Base-by-base conservation (phyloP, 108 stramenopile species). In the Pseudonitzschia multistriata region DNA sequence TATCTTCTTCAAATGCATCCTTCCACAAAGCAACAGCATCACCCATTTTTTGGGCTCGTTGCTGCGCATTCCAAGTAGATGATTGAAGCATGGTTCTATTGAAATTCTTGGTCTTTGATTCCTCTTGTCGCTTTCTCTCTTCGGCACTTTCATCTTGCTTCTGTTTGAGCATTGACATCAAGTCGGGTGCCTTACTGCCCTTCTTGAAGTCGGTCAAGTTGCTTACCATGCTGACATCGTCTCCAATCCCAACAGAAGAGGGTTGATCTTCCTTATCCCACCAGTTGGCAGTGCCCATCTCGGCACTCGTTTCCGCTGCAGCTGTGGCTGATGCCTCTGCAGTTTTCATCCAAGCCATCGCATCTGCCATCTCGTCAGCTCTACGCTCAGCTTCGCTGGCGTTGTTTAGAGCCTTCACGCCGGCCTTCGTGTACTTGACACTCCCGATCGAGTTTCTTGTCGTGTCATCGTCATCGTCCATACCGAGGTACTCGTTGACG, bases 11-110 rank as follows among this genome's bases (percentile, higher is more conserved):
- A 47, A 63, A 49, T 57, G 39, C 49, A 6, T 66, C 27, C 1
- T 60, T 54, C 81, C 76, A 82, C 76, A 68, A 74, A 11, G 49
- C 37, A 49, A 82, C 47, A 27, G 81, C 76, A 22, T 69, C 60
- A 3, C 36, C 27, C 73, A 82, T 81, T 35, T 71, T 71, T 25
- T 50, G 57, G n/a, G 80, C 67, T 21, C 71, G 74, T 34, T 76
- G 73, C 22, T 48, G 17, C 5, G 70, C 64, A 27, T 50, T 35
- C 42, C 27, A 15, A 6, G 62, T 39, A 35, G 2, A 15, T 8
- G 47, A 47, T 47, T 35, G 28, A 37, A 45, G 29, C 24, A 17
- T 69, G 22, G 25, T 33, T 2, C 47, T 55, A 25, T 48, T 48
- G 17, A 13, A 15, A 29, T 63, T 62, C 22, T 36, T 39, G n/a